Evolutionary conservation across 2,329 filamentous ascomycete species (phyloP).

Genomic region (Pleurostoma richardsiae): DNA sequence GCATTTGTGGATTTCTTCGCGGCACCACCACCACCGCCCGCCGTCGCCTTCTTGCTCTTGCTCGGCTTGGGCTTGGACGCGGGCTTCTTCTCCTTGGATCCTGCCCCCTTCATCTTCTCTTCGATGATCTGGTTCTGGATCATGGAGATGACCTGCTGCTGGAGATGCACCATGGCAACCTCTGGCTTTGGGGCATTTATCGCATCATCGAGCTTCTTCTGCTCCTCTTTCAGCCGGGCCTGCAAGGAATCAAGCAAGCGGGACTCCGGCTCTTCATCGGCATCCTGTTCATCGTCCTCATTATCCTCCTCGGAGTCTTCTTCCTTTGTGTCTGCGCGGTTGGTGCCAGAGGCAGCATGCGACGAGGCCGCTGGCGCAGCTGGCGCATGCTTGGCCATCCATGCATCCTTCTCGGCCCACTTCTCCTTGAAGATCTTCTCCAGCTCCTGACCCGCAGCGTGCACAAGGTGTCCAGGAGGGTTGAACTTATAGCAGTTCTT

Average conservation of each 20-base stretch:
- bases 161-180: slow-evolving; percentile 46
- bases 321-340: slow-evolving; percentile 26
- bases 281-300: slow-evolving; percentile 67
- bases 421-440: slow-evolving; percentile 70
- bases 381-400: slow-evolving; percentile 70
- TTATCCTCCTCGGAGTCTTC: slow-evolving; percentile 59
- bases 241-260: slow-evolving; percentile 47
- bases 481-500: slow-evolving; percentile 94
- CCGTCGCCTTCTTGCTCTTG: slow-evolving; percentile 44
- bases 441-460: slow-evolving; percentile 64
- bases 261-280: slow-evolving; percentile 52
- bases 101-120: slow-evolving; percentile 61
- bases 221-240: slow-evolving; percentile 49
- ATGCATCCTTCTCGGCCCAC: slow-evolving; percentile 75
- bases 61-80: slow-evolving; percentile 47
- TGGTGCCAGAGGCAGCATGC: slow-evolving; percentile 44
- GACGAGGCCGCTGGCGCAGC: slow-evolving; percentile 22
- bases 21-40: slow-evolving; percentile 11
- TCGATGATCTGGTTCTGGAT: slow-evolving; percentile 69
- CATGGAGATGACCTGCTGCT: slow-evolving; percentile 57
- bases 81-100: slow-evolving; percentile 53
- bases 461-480: slow-evolving; percentile 64
- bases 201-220: slow-evolving; percentile 50
- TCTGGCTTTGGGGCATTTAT: slow-evolving; percentile 45
- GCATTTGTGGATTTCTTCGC: slow-evolving; percentile 27